Conservation (phyloP, 495 filamentous ascomycete species). For the Penicillium waksmanii region DNA sequence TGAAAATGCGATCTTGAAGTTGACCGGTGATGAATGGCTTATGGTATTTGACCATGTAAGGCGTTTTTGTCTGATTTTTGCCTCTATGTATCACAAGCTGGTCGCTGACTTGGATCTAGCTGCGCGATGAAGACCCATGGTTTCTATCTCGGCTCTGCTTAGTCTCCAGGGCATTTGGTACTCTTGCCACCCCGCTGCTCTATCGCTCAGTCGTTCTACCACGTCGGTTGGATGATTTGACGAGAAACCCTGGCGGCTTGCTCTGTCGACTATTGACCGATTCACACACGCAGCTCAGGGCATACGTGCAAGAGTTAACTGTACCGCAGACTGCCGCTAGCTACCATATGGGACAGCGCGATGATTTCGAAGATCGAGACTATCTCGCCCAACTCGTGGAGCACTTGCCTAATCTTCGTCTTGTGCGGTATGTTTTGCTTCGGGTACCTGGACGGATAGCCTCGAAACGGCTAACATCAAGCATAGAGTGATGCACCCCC, state of each 20-base stretch:
- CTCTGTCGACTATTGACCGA: not conserved
- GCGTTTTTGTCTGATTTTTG: not conserved
- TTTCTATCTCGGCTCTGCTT: slow-evolving; percentile 1
- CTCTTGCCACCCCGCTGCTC: not conserved
- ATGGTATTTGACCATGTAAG: not conserved
- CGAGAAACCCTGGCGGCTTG: not conserved
- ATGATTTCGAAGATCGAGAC: slow-evolving; percentile 3
- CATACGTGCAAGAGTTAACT: not conserved
- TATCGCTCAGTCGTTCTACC: not conserved
- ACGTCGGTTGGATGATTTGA: not conserved
- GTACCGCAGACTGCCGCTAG: slow-evolving; percentile 1
- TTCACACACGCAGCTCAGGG: not conserved
- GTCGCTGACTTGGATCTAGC: not conserved
- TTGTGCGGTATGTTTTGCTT: slow-evolving; percentile 2
- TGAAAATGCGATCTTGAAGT: not conserved
- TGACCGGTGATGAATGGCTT: not conserved
- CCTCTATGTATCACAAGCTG: not conserved
- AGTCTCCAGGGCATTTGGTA: not conserved
- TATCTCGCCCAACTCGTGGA: not conserved
- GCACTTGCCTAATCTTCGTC: slow-evolving; percentile 1
- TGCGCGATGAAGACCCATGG: not conserved
- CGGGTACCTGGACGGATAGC: not conserved
- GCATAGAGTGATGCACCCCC: slow-evolving; percentile 1
- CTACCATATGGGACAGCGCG: not conserved
- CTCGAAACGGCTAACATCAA: not conserved